phyloP scores from a whole-genome alignment of 768 basidiomycete genomes.

The Mrakia blollopis region DNA sequence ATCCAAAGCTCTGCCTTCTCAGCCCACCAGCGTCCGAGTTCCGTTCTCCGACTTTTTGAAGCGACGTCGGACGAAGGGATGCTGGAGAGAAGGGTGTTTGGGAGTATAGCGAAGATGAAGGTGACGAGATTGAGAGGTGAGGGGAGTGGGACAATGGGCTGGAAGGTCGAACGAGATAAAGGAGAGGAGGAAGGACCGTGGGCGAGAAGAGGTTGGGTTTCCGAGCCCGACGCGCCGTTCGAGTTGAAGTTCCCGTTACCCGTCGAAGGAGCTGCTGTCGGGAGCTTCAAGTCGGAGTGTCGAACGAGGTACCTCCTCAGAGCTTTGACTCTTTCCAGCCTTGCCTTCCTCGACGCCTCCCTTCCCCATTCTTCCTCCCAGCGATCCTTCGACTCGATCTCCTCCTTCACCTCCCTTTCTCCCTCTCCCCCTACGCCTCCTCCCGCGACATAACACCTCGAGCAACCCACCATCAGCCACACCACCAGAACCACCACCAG shows the following conservation, averaged over 20 bases:
- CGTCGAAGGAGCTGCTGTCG: background rate
- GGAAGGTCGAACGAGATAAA: background rate
- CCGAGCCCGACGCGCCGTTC: background rate
- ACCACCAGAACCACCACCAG: background rate
- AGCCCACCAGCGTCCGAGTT: background rate
- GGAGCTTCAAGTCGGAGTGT: background rate
- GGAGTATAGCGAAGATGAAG: background rate
- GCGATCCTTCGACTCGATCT: background rate
- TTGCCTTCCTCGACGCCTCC: background rate
- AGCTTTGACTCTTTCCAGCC: background rate
- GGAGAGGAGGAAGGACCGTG: background rate
- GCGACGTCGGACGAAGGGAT: background rate
- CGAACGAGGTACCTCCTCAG: background rate
- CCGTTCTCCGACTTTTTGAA: background rate
- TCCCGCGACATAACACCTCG: background rate
- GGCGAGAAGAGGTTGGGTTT: constrained; percentile 1
- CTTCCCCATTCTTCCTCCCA: constrained; percentile 4
- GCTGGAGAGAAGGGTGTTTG: background rate
- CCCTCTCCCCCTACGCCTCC: background rate
- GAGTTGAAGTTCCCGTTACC: background rate
- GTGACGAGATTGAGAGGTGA: background rate
- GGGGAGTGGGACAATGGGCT: background rate
- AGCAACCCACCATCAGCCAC: background rate
- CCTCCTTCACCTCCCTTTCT: background rate
- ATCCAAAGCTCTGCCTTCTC: background rate